Conservation (phyloP, 2,329 filamentous ascomycete genomes). For the Paecilomyces niveus region DNA sequence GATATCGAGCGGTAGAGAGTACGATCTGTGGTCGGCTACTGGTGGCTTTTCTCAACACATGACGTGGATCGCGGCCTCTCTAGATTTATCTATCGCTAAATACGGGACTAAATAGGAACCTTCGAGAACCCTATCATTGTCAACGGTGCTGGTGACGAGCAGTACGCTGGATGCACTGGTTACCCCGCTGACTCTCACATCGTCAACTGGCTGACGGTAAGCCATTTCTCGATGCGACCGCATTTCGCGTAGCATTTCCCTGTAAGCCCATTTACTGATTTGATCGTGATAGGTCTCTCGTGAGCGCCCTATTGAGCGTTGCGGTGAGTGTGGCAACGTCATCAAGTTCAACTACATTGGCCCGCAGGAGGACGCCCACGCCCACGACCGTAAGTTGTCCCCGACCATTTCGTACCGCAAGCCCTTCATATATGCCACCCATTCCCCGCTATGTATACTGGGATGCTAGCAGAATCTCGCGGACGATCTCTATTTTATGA, state of each 20-base stretch:
- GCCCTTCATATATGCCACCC: too few relatives aligned
- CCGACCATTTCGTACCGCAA: not conserved
- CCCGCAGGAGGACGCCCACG: constrained; percentile 63
- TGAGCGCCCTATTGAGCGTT: constrained; percentile 87
- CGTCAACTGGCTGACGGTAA: constrained; percentile 83
- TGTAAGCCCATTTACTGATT: not conserved
- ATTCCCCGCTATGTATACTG: too few relatives aligned
- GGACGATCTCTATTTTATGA: too few relatives aligned
- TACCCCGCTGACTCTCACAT: constrained; percentile 85
- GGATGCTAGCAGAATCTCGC: too few relatives aligned
- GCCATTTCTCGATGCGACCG: constrained; percentile 24
- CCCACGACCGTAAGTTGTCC: constrained; percentile 42
- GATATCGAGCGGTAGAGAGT: not conserved
- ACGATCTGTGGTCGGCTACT: not conserved
- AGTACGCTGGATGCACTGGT: constrained; percentile 94
- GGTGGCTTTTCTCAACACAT: not conserved
- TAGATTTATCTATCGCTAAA: not conserved
- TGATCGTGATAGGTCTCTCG: constrained; percentile 59
- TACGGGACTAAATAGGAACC: constrained; percentile 54
- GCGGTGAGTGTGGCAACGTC: constrained; percentile 90
- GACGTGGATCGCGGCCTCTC: not conserved
- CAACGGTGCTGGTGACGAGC: constrained; percentile 88
- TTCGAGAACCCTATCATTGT: constrained; percentile 84
- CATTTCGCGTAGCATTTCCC: not conserved
- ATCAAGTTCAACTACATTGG: constrained; percentile 98